Percentiles rank a stretch among this genome's conserved stretches.
Evolutionary conservation across 148 eudicot genomes (phyloP).

Genomic region (Rhododendron mucronatum): DNA sequence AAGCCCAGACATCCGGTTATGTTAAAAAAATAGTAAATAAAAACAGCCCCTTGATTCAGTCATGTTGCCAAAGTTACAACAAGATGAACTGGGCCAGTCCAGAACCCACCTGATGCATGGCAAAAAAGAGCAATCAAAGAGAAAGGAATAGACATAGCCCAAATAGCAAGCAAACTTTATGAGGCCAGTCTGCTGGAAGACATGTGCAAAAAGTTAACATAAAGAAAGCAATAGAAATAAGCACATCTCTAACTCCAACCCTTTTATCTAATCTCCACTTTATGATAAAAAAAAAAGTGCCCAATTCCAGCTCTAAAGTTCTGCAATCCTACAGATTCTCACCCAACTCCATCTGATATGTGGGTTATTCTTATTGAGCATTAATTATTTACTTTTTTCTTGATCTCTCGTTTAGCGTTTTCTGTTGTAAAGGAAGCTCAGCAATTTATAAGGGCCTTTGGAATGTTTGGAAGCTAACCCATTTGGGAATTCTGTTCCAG

Average conservation of each 20-base stretch:
- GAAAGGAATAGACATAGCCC: conserved; percentile 47
- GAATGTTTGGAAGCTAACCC: conserved; percentile 14
- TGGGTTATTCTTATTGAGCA: not conserved
- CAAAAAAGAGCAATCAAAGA: not conserved
- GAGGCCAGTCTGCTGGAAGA: conserved; percentile 32
- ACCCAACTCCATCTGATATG: conserved; percentile 3
- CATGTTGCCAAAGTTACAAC: not conserved
- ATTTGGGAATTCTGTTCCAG: conserved; percentile 17
- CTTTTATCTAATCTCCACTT: not conserved
- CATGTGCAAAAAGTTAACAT: conserved; percentile 54
- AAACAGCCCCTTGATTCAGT: not conserved
- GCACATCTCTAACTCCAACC: conserved; percentile 17
- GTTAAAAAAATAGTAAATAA: no score
- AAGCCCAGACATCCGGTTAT: not conserved
- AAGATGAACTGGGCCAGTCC: not conserved
- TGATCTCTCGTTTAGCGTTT: not conserved
- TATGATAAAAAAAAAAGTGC: conserved; percentile 10
- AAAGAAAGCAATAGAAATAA: conserved; percentile 12
- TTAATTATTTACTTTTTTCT: not conserved
- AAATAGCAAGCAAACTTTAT: conserved; percentile 61
- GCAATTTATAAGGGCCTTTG: conserved; percentile 10
- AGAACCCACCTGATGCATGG: not conserved
- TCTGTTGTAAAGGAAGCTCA: conserved; percentile 9
- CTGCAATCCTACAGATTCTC: conserved; percentile 17
- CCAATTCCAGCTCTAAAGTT: conserved; percentile 58